Evolutionary conservation across 1,284 basidiomycete species (phyloP).

Genomic region (Wallemia mellicola): DNA sequence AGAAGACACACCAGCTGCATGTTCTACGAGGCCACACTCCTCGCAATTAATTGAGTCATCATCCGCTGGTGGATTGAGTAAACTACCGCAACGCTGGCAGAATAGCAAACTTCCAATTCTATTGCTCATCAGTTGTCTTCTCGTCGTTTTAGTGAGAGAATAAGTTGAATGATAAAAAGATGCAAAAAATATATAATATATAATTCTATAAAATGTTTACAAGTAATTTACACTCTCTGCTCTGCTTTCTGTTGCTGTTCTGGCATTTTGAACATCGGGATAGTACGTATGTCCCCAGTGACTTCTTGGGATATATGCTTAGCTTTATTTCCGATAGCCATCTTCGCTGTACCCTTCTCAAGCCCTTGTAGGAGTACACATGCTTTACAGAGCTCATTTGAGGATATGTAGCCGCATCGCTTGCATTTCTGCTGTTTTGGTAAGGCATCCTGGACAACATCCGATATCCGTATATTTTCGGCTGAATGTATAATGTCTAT

Average conservation of each 20-base stretch:
- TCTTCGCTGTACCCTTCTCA: constrained; percentile 39
- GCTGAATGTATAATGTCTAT: constrained; percentile 95
- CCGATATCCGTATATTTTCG: constrained; percentile 52
- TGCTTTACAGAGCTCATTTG: constrained; percentile 65
- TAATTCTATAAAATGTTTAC: background rate
- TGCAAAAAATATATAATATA: background rate
- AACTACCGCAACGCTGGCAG: constrained; percentile 67
- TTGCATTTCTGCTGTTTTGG: constrained; percentile 55
- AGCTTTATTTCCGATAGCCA: constrained; percentile 23
- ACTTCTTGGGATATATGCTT: background rate
- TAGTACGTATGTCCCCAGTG: background rate
- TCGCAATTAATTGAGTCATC: constrained; percentile 50
- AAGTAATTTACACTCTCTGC: background rate
- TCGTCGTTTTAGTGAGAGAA: background rate
- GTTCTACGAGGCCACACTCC: constrained; percentile 61
- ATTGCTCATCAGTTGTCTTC: constrained; percentile 4
- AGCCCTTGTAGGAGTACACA: constrained; percentile 67
- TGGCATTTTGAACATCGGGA: background rate
- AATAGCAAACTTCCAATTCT: constrained; percentile 58
- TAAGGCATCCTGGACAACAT: constrained; percentile 41
- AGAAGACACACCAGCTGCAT: constrained; percentile 40
- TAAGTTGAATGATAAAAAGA: background rate
- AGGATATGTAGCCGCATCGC: constrained; percentile 73
- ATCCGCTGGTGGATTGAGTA: constrained; percentile 61
- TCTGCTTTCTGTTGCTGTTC: background rate